phyloP scores from a whole-genome alignment of 2,329 filamentous ascomycete species.

The Sclerotinia borealis region DNA sequence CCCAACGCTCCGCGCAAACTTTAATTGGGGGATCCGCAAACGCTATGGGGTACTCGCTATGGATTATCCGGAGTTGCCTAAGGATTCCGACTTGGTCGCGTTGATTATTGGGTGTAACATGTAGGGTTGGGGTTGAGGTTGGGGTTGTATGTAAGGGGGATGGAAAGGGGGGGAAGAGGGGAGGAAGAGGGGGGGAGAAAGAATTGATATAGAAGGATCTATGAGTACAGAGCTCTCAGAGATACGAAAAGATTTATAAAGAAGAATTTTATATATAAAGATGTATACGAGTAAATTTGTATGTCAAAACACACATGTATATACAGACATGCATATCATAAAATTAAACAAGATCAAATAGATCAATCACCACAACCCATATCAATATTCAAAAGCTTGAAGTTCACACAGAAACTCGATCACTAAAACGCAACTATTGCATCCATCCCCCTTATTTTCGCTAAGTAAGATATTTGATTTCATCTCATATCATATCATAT shows the following conservation, averaged over 20 bases:
- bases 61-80: slow-evolving; percentile 27
- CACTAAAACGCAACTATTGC: too few species aligned
- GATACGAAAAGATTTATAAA: background rate
- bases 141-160: too few species aligned
- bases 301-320: too few species aligned
- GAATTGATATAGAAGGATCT: background rate
- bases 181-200: background rate
- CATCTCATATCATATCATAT: too few species aligned
- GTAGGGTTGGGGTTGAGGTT: slow-evolving; percentile 13
- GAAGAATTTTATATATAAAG: too few species aligned
- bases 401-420: too few species aligned
- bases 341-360: background rate
- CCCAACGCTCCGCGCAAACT: slow-evolving; percentile 32
- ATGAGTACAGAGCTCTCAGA: too few species aligned
- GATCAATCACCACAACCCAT: background rate
- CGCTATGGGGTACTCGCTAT: slow-evolving; percentile 29
- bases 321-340: background rate
- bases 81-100: slow-evolving; percentile 37
- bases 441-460: too few species aligned
- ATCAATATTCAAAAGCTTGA: too few species aligned
- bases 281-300: too few species aligned
- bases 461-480: too few species aligned
- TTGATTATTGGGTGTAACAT: slow-evolving; percentile 39
- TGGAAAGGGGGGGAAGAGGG: background rate
- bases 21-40: slow-evolving; percentile 24